These are phyloP conservation scores for Aquilaria agallochum DNA, from an alignment of 441 rosid genomes.

Conservation along the genomic window DNA sequence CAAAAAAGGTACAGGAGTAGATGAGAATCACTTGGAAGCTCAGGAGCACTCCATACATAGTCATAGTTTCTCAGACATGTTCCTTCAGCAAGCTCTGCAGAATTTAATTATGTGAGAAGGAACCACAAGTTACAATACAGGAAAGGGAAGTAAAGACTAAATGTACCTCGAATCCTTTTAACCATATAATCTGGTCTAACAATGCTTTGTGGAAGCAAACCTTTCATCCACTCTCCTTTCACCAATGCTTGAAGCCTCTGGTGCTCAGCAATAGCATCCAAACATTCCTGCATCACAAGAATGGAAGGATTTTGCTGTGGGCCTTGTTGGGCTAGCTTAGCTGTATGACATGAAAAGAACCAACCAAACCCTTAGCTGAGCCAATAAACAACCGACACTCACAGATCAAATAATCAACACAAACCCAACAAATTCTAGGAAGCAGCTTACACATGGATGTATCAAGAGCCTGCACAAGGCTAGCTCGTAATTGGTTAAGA, in stretches of 20 bases:
- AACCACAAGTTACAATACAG: background rate
- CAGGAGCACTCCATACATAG: slow-evolving; percentile 60
- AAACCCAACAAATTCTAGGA: background rate
- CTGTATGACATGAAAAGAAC: slow-evolving; percentile 40
- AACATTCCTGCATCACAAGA: slow-evolving; percentile 76
- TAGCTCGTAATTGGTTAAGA: slow-evolving; percentile 76
- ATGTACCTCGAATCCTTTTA: slow-evolving; percentile 72
- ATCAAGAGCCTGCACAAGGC: slow-evolving; percentile 75
- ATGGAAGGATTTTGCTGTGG: slow-evolving; percentile 64
- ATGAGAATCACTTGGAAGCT: slow-evolving; percentile 88
- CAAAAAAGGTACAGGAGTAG: slow-evolving; percentile 84
- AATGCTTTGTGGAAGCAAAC: slow-evolving; percentile 74
- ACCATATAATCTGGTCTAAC: slow-evolving; percentile 71
- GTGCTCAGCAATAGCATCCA: slow-evolving; percentile 89
- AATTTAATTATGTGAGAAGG: slow-evolving; percentile 6
- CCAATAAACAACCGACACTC: slow-evolving; percentile 2
- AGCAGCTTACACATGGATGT: slow-evolving; percentile 52
- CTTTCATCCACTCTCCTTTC: slow-evolving; percentile 97
- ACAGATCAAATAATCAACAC: background rate
- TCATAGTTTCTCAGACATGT: slow-evolving; percentile 92
- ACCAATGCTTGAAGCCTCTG: slow-evolving; percentile 82
- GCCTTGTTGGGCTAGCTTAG: slow-evolving; percentile 58
- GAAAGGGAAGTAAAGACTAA: background rate
- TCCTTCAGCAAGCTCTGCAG: slow-evolving; percentile 88
- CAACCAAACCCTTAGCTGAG: slow-evolving; percentile 8